Percentiles rank a stretch among this genome's conserved stretches.
Evolutionary conservation across 2,329 filamentous ascomycete genomes (phyloP).

Genomic region (Phyllosticta capitalensis): DNA sequence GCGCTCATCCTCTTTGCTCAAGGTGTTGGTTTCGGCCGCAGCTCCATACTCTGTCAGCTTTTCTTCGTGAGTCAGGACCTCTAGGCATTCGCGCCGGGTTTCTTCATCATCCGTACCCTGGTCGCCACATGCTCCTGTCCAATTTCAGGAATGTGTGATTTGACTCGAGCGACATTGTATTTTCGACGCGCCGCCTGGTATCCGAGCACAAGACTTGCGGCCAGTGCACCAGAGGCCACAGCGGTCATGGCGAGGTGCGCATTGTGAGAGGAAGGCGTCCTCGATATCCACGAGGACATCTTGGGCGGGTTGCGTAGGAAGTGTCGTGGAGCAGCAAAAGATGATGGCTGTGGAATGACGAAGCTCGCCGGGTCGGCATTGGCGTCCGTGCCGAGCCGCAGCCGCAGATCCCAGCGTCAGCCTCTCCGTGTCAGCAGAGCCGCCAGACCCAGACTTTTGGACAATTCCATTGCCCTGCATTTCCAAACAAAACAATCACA

Average conservation of each 20-base stretch:
- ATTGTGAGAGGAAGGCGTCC: slow-evolving; percentile 36
- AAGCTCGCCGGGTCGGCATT: not conserved
- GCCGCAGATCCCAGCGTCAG: not conserved
- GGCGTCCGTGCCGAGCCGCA: not conserved
- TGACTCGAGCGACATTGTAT: slow-evolving; percentile 48
- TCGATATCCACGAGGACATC: slow-evolving; percentile 39
- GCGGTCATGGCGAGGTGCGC: slow-evolving; percentile 63
- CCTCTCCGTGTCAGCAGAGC: not conserved
- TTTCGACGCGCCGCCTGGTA: slow-evolving; percentile 47
- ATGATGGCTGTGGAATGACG: not conserved
- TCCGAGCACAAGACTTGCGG: slow-evolving; percentile 45
- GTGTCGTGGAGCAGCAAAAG: not conserved
- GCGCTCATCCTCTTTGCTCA: slow-evolving; percentile 46
- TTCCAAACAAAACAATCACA: not conserved
- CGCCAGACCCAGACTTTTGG: not conserved
- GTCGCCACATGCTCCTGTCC: slow-evolving; percentile 42
- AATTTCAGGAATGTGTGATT: slow-evolving; percentile 51
- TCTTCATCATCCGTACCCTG: slow-evolving; percentile 31
- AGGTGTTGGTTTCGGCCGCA: slow-evolving; percentile 34
- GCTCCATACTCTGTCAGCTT: slow-evolving; percentile 55
- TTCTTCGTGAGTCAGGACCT: slow-evolving; percentile 17
- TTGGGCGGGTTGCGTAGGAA: not conserved
- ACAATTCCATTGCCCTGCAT: too few relatives aligned
- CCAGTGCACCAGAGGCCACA: slow-evolving; percentile 42
- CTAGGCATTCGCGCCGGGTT: not conserved